These are phyloP conservation scores for Globisporangium rhizosaccharum DNA, from an alignment of 352 stramenopile species.

Conservation along the genomic window DNA sequence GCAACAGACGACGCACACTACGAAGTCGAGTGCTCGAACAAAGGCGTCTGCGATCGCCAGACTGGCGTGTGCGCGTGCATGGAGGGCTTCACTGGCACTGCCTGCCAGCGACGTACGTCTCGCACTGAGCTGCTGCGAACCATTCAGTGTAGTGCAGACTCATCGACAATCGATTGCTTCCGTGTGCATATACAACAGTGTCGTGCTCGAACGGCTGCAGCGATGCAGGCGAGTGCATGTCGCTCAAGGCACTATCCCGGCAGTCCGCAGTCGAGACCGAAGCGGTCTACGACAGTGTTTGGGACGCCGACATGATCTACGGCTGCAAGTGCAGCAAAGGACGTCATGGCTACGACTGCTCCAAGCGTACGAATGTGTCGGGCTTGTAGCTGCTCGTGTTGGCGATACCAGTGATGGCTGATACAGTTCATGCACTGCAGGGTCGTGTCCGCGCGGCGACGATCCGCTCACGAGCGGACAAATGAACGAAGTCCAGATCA, in stretches of 20 bases:
- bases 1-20: constrained; percentile 57
- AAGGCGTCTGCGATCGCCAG: constrained; percentile 52
- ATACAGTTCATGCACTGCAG: constrained; percentile 11
- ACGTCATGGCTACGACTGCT: constrained; percentile 82
- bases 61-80: constrained; percentile 55
- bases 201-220: constrained; percentile 36
- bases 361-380: constrained; percentile 24
- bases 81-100: constrained; percentile 57
- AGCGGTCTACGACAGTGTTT: constrained; percentile 41
- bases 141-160: neutral
- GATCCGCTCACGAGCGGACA: constrained; percentile 82
- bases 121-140: constrained; percentile 8
- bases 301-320: constrained; percentile 79
- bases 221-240: constrained; percentile 55
- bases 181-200: constrained; percentile 25
- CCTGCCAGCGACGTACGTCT: constrained; percentile 60
- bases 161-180: too few species aligned
- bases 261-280: constrained; percentile 39
- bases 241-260: constrained; percentile 51
- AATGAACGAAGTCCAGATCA: constrained; percentile 78
- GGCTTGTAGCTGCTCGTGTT: neutral
- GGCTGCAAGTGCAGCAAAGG: constrained; percentile 86
- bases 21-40: constrained; percentile 71
- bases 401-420: too few species aligned
- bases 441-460: constrained; percentile 77